Evolutionary conservation across 176 grass and related monocot species (phyloP).

Genomic region (Phyllostachys edulis): DNA sequence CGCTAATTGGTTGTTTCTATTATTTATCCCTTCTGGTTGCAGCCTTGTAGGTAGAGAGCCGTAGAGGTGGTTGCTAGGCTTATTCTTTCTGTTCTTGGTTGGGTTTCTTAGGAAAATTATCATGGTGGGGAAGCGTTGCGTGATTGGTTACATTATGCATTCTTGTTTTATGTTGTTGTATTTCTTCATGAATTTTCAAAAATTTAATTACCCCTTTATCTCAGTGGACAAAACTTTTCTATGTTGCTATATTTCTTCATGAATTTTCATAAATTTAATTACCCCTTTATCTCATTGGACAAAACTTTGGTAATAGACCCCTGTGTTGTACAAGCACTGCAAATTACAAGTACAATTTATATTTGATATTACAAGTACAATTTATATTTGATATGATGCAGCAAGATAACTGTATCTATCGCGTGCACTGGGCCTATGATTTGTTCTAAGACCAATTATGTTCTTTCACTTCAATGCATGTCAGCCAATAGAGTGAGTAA

Average conservation of each 20-base stretch:
- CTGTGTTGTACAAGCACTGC: background rate
- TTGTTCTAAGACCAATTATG: background rate
- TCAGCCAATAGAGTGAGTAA: slow-evolving; percentile 11
- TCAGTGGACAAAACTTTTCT: too few relatives aligned
- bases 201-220: too few relatives aligned
- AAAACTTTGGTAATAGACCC: background rate
- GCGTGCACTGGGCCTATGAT: background rate
- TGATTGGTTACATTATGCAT: slow-evolving; percentile 5
- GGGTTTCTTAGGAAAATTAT: slow-evolving; percentile 30
- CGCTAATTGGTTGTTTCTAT: slow-evolving; percentile 12
- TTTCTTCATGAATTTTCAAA: too few relatives aligned
- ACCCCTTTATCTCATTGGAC: background rate
- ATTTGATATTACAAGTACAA: too few relatives aligned
- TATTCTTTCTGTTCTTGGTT: slow-evolving; percentile 49
- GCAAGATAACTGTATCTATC: background rate
- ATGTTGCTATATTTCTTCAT: too few relatives aligned
- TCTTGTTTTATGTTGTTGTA: background rate
- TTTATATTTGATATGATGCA: background rate
- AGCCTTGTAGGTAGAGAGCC: slow-evolving; percentile 29
- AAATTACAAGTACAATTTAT: background rate
- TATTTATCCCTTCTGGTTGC: slow-evolving; percentile 1
- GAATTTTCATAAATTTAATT: background rate
- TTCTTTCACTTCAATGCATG: slow-evolving; percentile 24
- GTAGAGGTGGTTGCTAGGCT: slow-evolving; percentile 36
- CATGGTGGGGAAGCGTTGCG: background rate